These are phyloP conservation scores for Verticillium longisporum DNA, from an alignment of 2,329 filamentous ascomycete genomes.

Conservation along the genomic window DNA sequence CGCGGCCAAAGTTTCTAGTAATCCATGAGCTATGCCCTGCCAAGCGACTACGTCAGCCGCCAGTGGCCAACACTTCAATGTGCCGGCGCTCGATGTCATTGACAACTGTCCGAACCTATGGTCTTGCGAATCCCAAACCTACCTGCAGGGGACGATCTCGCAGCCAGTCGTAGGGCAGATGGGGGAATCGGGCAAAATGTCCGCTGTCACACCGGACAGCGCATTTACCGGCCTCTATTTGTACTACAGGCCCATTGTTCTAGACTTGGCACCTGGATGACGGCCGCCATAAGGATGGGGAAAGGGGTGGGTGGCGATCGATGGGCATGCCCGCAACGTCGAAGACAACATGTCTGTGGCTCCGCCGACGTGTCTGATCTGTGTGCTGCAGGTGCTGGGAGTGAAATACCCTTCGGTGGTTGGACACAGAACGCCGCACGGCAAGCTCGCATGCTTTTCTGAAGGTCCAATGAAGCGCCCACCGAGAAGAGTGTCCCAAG, in stretches of 20 bases:
- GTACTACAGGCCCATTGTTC: not conserved
- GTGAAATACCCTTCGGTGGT: not conserved
- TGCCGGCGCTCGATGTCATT: not conserved
- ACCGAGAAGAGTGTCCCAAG: not conserved
- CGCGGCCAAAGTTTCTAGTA: too few species aligned
- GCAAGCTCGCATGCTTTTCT: not conserved
- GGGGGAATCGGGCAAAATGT: not conserved
- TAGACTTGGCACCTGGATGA: not conserved
- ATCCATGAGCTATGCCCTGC: not conserved
- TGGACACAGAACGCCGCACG: not conserved
- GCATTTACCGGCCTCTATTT: not conserved
- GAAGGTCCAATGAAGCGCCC: not conserved
- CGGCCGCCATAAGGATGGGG: not conserved
- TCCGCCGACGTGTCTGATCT: too few species aligned
- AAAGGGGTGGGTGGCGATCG: not conserved
- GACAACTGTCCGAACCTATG: not conserved
- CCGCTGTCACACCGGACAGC: not conserved
- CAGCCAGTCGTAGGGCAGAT: not conserved
- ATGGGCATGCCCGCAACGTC: not conserved
- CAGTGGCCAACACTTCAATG: not conserved
- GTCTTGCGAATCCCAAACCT: not conserved
- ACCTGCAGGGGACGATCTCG: not conserved
- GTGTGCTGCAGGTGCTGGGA: not conserved
- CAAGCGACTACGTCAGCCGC: not conserved
- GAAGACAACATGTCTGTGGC: not conserved